A percentile compares a stretch with the other conserved stretches of the same genome.
phyloP scores from a whole-genome alignment of 2,329 filamentous ascomycete species.

The Colletotrichum kahawae region DNA sequence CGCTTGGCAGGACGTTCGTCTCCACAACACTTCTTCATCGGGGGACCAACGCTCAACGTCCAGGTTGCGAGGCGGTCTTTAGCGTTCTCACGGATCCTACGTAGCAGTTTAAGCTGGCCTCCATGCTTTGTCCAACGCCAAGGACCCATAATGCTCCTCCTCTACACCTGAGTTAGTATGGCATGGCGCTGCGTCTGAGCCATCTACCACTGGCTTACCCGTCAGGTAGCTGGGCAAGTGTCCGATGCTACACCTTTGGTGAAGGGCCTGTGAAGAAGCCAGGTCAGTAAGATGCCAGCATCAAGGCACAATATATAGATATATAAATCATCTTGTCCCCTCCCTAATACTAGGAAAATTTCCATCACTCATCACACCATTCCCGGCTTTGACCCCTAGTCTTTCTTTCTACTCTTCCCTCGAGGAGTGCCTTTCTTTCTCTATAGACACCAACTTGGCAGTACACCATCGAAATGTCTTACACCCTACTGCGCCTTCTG shows the following conservation, averaged over 20 bases:
- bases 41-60: background rate
- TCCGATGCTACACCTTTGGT: background rate
- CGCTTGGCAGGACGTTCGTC: conserved; percentile 3
- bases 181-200: background rate
- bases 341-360: background rate
- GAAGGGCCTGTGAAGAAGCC: background rate
- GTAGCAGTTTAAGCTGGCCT: background rate
- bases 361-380: background rate
- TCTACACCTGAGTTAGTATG: background rate
- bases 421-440: background rate
- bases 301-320: background rate
- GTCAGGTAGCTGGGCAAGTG: background rate
- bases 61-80: background rate
- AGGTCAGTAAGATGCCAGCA: background rate
- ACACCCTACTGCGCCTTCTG: background rate
- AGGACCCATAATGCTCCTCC: background rate
- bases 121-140: conserved; percentile 2
- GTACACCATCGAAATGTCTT: background rate
- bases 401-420: background rate
- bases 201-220: background rate
- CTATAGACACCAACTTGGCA: background rate
- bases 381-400: background rate
- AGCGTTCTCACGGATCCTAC: background rate
- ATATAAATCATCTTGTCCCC: background rate
- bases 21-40: background rate